Base-by-base conservation (phyloP, 371 early-diverging fungal species). In the Racocetra persica region DNA sequence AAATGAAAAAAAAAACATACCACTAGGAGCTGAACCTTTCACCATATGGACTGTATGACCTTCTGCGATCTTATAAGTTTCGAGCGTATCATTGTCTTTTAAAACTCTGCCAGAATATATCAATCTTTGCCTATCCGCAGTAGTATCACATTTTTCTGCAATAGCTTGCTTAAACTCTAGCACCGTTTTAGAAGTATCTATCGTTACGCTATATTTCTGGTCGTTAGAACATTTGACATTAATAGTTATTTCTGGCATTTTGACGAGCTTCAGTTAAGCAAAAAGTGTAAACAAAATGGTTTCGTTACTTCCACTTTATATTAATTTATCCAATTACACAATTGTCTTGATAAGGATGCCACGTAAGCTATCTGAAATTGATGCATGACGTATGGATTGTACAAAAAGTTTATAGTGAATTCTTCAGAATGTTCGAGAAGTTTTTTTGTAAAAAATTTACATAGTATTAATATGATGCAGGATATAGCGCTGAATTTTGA, bases 31-130 rank as follows among this genome's bases (percentile, higher is more conserved):
- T 36, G 90, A 87, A 24, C 95, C 91, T 57, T 90, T 91, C 11
- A 97, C 96, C 93, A 97, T 91, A 79, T 97, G 97, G 4, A 97
- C 89, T 22, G 95, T 95, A 82, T 90, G 88, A 0, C 91, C 93
- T 55, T 93, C 93, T 0, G 88, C 89, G 52, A 99, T 88, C 84
- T 97, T 97, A 88, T 95, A 96, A 26, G 86, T 87, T 8, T 86
- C 84, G 18, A 99, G 84, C 0, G 88, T 89, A 57, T 97, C 97
- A 32, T 85, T 91, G 86, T 99, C 98, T 89, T 99, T 98, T 69
- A 99, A 90, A 22, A 99, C 96, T 73, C 93, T 89, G 14, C 99
- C 99, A 49, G 97, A 93, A 83, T 91, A 99, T 83, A 99, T 99
- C 72, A 99, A 90, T 45, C 97, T 90, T 86, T 95, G 96, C 80